phyloP scores from a whole-genome alignment of 192 early-diverging fungal genomes.

The Coemansia sp. region DNA sequence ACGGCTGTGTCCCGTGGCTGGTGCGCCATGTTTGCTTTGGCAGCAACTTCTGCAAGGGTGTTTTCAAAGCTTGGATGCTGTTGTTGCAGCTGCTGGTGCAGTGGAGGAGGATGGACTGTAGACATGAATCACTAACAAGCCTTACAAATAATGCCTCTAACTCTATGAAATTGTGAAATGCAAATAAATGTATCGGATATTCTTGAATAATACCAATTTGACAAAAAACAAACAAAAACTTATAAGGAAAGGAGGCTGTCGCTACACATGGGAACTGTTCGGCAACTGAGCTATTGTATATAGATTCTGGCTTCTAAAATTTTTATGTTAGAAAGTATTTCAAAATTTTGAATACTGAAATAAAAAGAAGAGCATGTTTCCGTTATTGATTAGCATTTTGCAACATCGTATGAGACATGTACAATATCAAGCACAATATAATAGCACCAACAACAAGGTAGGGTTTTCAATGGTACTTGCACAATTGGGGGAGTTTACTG shows the following conservation, averaged over 20 bases:
- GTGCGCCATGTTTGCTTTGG: not conserved
- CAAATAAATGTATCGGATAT: not conserved
- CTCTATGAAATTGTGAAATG: not conserved
- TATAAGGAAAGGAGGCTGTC: not conserved
- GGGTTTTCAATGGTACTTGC: not conserved
- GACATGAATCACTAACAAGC: constrained; percentile 1
- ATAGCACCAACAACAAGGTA: not conserved
- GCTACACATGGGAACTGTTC: not conserved
- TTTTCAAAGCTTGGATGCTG: not conserved
- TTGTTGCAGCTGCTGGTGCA: not conserved
- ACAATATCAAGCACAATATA: not conserved
- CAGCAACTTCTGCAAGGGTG: not conserved
- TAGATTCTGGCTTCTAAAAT: not conserved
- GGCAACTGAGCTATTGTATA: not conserved
- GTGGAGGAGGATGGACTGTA: constrained; percentile 6
- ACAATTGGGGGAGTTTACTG: not conserved
- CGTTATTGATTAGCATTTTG: not conserved
- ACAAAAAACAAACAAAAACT: not conserved
- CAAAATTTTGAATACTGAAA: not conserved
- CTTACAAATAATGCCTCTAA: not conserved
- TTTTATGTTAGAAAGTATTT: not conserved
- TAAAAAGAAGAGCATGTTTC: not conserved
- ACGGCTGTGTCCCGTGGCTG: not conserved
- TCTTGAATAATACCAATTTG: not conserved
- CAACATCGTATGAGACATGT: not conserved